These are phyloP conservation scores for Plasmodium berghei DNA, from an alignment of 169 alveolate species.

Conservation along the genomic window DNA sequence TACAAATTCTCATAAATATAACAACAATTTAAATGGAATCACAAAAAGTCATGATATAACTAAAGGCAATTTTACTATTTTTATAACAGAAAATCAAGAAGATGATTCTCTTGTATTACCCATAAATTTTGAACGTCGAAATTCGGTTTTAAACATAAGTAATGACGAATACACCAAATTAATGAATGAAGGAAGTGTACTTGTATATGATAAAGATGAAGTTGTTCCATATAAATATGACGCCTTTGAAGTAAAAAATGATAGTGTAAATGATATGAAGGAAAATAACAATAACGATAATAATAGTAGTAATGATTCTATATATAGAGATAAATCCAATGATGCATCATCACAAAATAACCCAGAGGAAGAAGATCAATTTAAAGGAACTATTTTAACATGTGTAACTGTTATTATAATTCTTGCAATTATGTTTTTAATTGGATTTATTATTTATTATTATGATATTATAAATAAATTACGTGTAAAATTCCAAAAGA, in stretches of 20 bases:
- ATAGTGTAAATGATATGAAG: not conserved
- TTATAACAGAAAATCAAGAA: not conserved
- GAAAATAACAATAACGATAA: not conserved
- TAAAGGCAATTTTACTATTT: not conserved
- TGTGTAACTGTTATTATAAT: constrained; percentile 28
- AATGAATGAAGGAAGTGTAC: constrained; percentile 18
- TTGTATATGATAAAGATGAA: constrained; percentile 15
- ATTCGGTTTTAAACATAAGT: constrained; percentile 8
- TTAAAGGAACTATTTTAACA: constrained; percentile 17
- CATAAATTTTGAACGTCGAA: constrained; percentile 22
- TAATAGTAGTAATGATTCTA: not conserved
- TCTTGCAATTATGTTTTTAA: not conserved
- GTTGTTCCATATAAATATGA: constrained; percentile 42
- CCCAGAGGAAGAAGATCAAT: not conserved
- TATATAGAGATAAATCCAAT: not conserved
- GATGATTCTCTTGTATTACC: not conserved
- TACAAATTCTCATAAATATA: not conserved
- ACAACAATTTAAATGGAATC: not conserved
- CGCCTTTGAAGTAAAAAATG: constrained; percentile 45
- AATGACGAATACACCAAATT: constrained; percentile 36
- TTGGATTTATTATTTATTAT: constrained; percentile 44
- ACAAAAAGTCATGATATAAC: not conserved
- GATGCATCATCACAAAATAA: not conserved
- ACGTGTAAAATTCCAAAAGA: constrained; percentile 5
- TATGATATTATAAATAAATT: constrained; percentile 42